Base-by-base conservation (phyloP, 2,329 filamentous ascomycete species). In the Fusarium hainanense region DNA sequence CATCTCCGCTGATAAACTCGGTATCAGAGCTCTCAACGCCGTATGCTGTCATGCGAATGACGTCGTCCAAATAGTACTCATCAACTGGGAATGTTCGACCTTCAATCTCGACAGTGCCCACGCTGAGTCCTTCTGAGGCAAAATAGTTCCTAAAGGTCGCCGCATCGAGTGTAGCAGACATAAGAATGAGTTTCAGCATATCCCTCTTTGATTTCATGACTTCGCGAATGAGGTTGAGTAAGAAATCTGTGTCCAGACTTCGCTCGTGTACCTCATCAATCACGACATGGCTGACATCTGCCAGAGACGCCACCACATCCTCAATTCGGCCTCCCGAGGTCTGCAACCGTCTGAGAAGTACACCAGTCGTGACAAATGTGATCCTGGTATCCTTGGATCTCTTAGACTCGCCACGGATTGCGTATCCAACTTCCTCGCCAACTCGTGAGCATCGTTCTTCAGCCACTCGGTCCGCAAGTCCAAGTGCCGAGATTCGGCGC, bases 351-450 rank as follows among this genome's bases (percentile, higher is more conserved):
- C 96, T 92, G n/a, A 92, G 87, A 61, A 99, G 84, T 40, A 99
- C 94, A 86, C 96, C 96, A 78, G 99, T 97, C 0, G 96, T 99
- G 93, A 99, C 98, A 82, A 98, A 99, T 77, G 99, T 99, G 78
- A 99, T 89, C 9, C 93, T 92, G 0, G 96, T 99, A 56, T 93
- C 91, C 40, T 89, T 84, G 44, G 90, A 89, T 4, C 92, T 90
- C 0, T 90, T 94, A 46, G 92, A 93, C 76, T 99, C 96, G 71
- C 98, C 99, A 25, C 97, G 91, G 74, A 99, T 98, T 77, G 94
- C 95, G 78, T 98, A 97, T 25, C 94, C 94, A 37, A 97, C 93
- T 76, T 97, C 92, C 63, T 92, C 91, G 2, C 94, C 94, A n/a
- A 97, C 90, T 34, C 82, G 83, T 11, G 88, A 89, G 78, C 93